These are phyloP conservation scores for Trichocomaceae sp. DNA, from an alignment of 2,329 filamentous ascomycete species.

Conservation along the genomic window DNA sequence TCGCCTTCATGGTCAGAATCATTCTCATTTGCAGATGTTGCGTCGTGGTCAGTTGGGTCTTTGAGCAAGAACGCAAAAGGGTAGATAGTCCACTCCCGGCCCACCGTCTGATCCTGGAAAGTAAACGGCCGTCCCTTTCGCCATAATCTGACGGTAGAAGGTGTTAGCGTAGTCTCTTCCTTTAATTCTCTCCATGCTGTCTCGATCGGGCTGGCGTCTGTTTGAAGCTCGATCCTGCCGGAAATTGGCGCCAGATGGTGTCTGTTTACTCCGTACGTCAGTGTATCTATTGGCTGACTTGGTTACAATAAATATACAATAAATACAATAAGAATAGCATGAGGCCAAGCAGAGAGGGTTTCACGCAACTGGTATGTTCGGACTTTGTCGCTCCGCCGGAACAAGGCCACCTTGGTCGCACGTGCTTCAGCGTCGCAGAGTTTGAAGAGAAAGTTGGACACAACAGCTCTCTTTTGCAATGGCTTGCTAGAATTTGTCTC, in stretches of 20 bases:
- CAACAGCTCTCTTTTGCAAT: slow-evolving; percentile 29
- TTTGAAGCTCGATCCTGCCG: slow-evolving; percentile 49
- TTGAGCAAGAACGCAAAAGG: slow-evolving; percentile 53
- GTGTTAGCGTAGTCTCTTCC: slow-evolving; percentile 55
- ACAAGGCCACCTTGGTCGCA: slow-evolving; percentile 51
- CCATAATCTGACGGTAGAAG: slow-evolving; percentile 44
- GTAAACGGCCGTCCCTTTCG: slow-evolving; percentile 54
- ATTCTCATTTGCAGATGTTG: slow-evolving; percentile 18
- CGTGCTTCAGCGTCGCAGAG: slow-evolving; percentile 13
- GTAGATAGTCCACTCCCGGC: slow-evolving; percentile 56
- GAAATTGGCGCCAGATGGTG: slow-evolving; percentile 55
- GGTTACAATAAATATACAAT: too few species aligned
- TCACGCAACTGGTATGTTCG: slow-evolving; percentile 54
- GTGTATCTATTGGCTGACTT: background rate
- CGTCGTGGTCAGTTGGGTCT: background rate
- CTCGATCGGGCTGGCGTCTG: slow-evolving; percentile 47
- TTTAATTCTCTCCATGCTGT: slow-evolving; percentile 57
- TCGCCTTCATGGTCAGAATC: slow-evolving; percentile 35
- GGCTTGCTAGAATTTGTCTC: slow-evolving; percentile 9
- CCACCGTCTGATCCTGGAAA: slow-evolving; percentile 49
- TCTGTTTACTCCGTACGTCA: slow-evolving; percentile 26
- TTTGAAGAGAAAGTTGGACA: slow-evolving; percentile 42
- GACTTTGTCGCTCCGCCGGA: slow-evolving; percentile 55
- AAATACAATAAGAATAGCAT: too few species aligned
- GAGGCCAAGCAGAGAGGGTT: too few species aligned